phyloP scores from a whole-genome alignment of 441 rosid genomes.

The Jatropha multifida region DNA sequence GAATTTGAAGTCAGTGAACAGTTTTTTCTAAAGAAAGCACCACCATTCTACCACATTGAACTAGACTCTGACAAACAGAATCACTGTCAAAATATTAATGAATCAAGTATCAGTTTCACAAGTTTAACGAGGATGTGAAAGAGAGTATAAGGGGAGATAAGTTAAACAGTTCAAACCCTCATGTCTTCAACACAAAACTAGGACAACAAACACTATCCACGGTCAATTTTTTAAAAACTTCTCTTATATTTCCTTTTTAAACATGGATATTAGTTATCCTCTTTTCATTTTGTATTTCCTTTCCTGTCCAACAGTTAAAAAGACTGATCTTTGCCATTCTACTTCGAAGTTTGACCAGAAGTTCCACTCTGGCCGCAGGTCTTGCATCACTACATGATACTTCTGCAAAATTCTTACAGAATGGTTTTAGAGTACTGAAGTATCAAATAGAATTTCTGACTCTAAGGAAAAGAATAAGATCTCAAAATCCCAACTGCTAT shows the following conservation, averaged over 20 bases:
- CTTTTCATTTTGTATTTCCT: background rate
- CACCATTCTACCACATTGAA: background rate
- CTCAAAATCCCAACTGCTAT: no score
- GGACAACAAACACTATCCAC: background rate
- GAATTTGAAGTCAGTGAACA: background rate
- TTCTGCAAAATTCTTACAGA: background rate
- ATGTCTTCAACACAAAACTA: background rate
- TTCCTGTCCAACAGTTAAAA: background rate
- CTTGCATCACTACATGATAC: background rate
- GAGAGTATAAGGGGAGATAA: background rate
- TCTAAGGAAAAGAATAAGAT: background rate
- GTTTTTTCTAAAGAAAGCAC: background rate
- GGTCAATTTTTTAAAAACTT: background rate
- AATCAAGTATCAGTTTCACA: background rate
- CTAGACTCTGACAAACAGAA: background rate
- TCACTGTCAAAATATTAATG: background rate
- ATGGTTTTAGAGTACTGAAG: background rate
- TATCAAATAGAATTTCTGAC: background rate
- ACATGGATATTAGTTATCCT: background rate
- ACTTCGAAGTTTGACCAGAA: no score
- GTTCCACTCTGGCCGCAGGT: background rate
- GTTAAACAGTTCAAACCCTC: background rate
- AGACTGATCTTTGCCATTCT: background rate
- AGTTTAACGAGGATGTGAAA: background rate
- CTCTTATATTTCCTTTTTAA: background rate